Conservation (phyloP, 495 filamentous ascomycete genomes). For the Penicillium psychrofluorescens region DNA sequence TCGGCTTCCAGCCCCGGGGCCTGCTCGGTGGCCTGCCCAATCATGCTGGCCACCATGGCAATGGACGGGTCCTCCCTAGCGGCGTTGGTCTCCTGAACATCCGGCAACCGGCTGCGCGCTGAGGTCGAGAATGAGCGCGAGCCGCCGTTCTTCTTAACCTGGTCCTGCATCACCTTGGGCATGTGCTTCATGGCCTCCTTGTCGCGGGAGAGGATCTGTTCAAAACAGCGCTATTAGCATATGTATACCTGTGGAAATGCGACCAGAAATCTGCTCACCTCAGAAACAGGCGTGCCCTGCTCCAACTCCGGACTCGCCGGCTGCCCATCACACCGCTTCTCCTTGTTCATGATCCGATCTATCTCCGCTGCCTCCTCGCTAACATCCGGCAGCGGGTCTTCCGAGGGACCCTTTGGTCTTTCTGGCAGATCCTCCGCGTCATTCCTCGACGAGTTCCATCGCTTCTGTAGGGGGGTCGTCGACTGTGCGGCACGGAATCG, state of each 20-base stretch:
- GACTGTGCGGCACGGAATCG: conserved; percentile 17
- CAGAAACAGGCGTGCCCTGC: conserved; percentile 58
- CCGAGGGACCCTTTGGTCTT: conserved; percentile 40
- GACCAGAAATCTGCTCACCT: conserved; percentile 36
- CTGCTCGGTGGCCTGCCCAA: conserved; percentile 25
- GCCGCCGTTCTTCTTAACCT: conserved; percentile 38
- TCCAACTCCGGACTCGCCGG: conserved; percentile 53
- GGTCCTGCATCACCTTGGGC: conserved; percentile 60
- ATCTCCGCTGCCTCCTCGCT: conserved; percentile 59
- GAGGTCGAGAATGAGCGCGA: conserved; percentile 55
- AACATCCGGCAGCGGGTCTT: conserved; percentile 51
- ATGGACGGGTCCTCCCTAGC: conserved; percentile 19
- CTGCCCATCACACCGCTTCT: conserved; percentile 34
- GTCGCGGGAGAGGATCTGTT: conserved; percentile 59
- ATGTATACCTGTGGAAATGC: neutral
- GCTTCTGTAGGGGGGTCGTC: conserved; percentile 11
- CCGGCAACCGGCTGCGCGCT: conserved; percentile 26
- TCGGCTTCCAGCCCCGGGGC: conserved; percentile 14
- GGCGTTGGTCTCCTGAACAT: conserved; percentile 9
- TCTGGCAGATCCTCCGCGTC: conserved; percentile 36
- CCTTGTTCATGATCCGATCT: conserved; percentile 39
- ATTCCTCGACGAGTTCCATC: conserved; percentile 35
- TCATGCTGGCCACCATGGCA: conserved; percentile 32
- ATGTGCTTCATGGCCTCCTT: conserved; percentile 54
- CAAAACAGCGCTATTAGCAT: neutral